Conservation (phyloP, 2,329 filamentous ascomycete genomes). For the Fusarium coicis region DNA sequence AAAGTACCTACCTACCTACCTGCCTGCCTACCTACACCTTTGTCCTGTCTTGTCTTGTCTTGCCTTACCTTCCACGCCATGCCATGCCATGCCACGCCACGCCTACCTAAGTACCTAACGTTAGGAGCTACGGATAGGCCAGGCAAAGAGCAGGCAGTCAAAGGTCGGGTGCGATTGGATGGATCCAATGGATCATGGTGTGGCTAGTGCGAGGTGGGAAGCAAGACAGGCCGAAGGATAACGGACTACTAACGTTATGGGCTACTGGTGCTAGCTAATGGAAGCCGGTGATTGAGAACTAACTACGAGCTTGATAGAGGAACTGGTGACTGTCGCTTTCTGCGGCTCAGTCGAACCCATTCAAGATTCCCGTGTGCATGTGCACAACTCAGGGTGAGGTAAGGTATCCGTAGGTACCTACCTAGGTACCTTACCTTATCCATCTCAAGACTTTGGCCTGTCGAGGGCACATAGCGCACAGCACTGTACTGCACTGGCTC, state of each 20-base stretch:
- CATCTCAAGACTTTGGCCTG: conserved; percentile 1
- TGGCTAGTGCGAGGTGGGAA: neutral
- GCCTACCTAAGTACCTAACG: too few species aligned
- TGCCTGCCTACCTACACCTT: neutral
- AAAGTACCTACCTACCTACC: neutral
- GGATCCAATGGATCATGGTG: conserved; percentile 1
- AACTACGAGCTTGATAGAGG: neutral
- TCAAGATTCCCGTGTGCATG: conserved; percentile 13
- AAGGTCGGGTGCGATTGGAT: conserved; percentile 1
- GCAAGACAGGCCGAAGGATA: conserved; percentile 6
- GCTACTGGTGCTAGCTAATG: neutral
- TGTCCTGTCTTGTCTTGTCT: neutral
- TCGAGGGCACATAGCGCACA: conserved; percentile 1
- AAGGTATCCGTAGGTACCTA: neutral
- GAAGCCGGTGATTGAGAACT: neutral
- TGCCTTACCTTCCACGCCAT: neutral
- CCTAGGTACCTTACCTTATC: too few species aligned
- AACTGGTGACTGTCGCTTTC: conserved; percentile 20
- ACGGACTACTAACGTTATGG: neutral
- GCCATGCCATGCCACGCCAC: neutral
- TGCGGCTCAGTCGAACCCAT: conserved; percentile 8
- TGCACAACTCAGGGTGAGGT: neutral
- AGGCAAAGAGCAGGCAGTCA: conserved; percentile 3
- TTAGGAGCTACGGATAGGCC: too few species aligned
- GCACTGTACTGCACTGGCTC: neutral